Evolutionary conservation across 768 basidiomycete species (phyloP).

Genomic region (Piloderma croceum): DNA sequence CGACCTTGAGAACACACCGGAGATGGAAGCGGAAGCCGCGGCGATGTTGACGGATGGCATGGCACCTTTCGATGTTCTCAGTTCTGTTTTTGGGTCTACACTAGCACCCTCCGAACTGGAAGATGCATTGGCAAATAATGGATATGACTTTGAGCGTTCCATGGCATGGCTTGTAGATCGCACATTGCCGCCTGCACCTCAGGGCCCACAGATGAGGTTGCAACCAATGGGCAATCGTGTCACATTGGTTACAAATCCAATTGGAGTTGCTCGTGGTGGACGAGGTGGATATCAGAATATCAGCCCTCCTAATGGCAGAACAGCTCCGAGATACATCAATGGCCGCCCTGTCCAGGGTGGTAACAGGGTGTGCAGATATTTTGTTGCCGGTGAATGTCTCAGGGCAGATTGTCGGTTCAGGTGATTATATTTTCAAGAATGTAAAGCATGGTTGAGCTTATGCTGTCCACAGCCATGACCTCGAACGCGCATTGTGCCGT

Average conservation of each 20-base stretch:
- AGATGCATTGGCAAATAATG: constrained; percentile 82
- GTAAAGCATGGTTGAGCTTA: constrained; percentile 1
- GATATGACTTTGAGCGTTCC: constrained; percentile 91
- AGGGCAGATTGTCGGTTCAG: constrained; percentile 97
- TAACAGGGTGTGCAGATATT: constrained; percentile 91
- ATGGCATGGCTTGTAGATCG: constrained; percentile 93
- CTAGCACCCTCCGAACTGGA: constrained; percentile 89
- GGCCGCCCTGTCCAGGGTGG: constrained; percentile 56
- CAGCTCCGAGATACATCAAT: constrained; percentile 41
- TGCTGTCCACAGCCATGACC: constrained; percentile 64
- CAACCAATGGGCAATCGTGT: constrained; percentile 66
- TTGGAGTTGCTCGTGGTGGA: constrained; percentile 53
- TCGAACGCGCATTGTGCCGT: constrained; percentile 89
- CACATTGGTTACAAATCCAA: too few species aligned
- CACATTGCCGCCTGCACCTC: constrained; percentile 35
- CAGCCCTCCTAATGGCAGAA: constrained; percentile 17
- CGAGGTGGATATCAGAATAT: constrained; percentile 30
- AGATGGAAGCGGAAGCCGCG: constrained; percentile 45
- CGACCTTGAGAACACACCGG: constrained; percentile 23
- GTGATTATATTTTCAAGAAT: constrained; percentile 41
- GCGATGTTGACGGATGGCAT: constrained; percentile 81
- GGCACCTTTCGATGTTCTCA: constrained; percentile 96
- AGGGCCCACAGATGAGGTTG: constrained; percentile 43
- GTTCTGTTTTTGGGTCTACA: constrained; percentile 88
- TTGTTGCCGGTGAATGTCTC: constrained; percentile 92